These are phyloP conservation scores for Poronia punctata DNA, from an alignment of 495 filamentous ascomycete genomes.

Conservation along the genomic window DNA sequence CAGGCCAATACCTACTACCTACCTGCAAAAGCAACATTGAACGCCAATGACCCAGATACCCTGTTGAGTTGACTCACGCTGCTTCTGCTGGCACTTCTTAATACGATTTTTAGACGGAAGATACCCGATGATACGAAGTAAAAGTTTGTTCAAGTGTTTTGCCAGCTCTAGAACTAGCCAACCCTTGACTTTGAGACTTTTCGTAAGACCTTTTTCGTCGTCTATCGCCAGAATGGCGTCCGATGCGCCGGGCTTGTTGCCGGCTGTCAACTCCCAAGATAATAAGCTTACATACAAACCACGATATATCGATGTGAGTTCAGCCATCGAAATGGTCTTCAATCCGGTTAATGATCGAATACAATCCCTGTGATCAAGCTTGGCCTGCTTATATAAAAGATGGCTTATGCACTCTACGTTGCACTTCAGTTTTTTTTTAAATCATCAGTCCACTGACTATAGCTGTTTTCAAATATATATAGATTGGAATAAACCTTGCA, in stretches of 20 bases:
- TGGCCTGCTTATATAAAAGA: not conserved
- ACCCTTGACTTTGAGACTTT: conserved; percentile 1
- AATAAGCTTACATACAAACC: conserved; percentile 29
- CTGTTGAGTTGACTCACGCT: conserved; percentile 1
- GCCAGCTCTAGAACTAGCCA: conserved; percentile 4
- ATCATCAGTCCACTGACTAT: conserved; percentile 1
- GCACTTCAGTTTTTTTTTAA: not conserved
- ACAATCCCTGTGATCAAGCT: too few relatives aligned
- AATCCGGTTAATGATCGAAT: too few relatives aligned
- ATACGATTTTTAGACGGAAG: not conserved
- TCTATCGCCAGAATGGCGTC: conserved; percentile 20
- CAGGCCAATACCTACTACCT: too few relatives aligned
- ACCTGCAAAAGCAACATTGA: too few relatives aligned
- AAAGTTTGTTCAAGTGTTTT: conserved; percentile 2
- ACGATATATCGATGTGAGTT: conserved; percentile 56
- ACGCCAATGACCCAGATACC: not conserved
- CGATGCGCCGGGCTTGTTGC: not conserved
- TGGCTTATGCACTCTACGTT: not conserved
- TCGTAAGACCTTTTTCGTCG: conserved; percentile 5
- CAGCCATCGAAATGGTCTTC: too few relatives aligned
- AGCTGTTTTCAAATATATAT: not conserved
- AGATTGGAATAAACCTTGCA: conserved; percentile 89
- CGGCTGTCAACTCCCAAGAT: conserved; percentile 1
- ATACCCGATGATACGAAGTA: conserved; percentile 13
- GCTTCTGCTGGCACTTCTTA: not conserved